Conservation (phyloP, 2,329 filamentous ascomycete genomes). For the Pseudogymnoascus sp. region DNA sequence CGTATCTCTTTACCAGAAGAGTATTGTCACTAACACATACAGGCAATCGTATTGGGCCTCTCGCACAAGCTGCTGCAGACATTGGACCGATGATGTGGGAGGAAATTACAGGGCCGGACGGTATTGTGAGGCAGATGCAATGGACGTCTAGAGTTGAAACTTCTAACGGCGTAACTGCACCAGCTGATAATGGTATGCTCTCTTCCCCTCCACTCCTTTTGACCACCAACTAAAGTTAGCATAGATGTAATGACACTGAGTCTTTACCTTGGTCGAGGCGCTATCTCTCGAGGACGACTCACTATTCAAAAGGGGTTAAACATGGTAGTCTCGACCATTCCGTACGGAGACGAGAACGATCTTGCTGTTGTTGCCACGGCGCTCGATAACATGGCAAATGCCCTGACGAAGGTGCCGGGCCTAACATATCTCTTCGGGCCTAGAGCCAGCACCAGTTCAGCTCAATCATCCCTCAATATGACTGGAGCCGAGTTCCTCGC, state of each 20-base stretch:
- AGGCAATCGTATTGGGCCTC: constrained; percentile 48
- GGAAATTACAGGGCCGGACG: constrained; percentile 50
- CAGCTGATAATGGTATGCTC: not conserved
- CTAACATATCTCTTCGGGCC: constrained; percentile 53
- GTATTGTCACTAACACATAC: constrained; percentile 15
- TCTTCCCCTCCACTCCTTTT: not conserved
- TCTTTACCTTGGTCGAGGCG: constrained; percentile 59
- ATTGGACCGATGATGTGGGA: constrained; percentile 59
- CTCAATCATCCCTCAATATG: not conserved
- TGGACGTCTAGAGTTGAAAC: constrained; percentile 60
- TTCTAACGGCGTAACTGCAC: constrained; percentile 14
- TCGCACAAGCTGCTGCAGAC: constrained; percentile 59
- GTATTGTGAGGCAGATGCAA: constrained; percentile 56
- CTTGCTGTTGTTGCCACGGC: constrained; percentile 57
- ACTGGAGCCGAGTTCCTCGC: not conserved
- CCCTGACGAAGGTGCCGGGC: constrained; percentile 46
- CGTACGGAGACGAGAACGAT: constrained; percentile 56
- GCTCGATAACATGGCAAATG: constrained; percentile 52
- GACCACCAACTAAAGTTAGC: not conserved
- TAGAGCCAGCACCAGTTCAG: constrained; percentile 44
- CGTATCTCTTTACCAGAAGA: constrained; percentile 14
- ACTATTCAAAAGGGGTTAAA: constrained; percentile 52
- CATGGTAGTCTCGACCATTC: constrained; percentile 52
- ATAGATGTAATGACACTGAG: constrained; percentile 46
- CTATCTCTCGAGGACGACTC: constrained; percentile 54